Evolutionary conservation across 306 rosid genomes (phyloP).

Genomic region (Quercus wislizeni): DNA sequence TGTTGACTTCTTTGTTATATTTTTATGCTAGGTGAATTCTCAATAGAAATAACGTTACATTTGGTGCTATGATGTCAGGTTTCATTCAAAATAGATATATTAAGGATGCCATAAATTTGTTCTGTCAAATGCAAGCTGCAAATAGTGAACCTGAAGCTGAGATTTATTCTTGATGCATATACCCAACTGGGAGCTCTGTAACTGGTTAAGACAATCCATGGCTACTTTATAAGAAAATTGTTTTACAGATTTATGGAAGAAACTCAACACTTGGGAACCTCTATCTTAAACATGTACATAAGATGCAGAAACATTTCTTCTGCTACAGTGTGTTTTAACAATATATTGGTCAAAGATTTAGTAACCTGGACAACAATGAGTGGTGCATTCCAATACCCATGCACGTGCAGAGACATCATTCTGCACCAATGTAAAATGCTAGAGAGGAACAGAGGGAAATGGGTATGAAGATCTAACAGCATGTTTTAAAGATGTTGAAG

Average conservation of each 20-base stretch:
- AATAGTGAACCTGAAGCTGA: constrained; percentile 28
- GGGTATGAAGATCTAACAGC: constrained; percentile 67
- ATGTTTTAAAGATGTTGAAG: constrained; percentile 33
- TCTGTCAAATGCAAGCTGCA: constrained; percentile 41
- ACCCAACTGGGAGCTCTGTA: constrained; percentile 57
- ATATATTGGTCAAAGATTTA: neutral
- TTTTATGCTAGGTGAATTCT: too few species aligned
- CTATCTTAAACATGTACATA: constrained; percentile 54
- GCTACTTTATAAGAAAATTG: constrained; percentile 37
- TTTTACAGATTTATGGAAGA: constrained; percentile 11
- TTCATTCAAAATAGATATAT: too few species aligned
- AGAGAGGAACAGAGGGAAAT: constrained; percentile 74
- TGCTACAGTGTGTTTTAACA: constrained; percentile 34
- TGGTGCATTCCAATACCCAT: neutral
- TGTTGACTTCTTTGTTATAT: constrained; percentile 40
- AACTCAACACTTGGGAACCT: constrained; percentile 31
- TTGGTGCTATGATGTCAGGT: too few species aligned
- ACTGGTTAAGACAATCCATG: constrained; percentile 42
- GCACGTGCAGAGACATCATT: neutral
- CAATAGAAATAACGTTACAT: too few species aligned
- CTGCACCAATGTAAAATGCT: neutral
- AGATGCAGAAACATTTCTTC: constrained; percentile 46
- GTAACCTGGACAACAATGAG: too few species aligned
- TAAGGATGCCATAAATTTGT: constrained; percentile 5
- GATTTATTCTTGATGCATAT: constrained; percentile 47